Evolutionary conservation across 2,329 filamentous ascomycete species (phyloP).

Genomic region (Teratosphaeria viscida): DNA sequence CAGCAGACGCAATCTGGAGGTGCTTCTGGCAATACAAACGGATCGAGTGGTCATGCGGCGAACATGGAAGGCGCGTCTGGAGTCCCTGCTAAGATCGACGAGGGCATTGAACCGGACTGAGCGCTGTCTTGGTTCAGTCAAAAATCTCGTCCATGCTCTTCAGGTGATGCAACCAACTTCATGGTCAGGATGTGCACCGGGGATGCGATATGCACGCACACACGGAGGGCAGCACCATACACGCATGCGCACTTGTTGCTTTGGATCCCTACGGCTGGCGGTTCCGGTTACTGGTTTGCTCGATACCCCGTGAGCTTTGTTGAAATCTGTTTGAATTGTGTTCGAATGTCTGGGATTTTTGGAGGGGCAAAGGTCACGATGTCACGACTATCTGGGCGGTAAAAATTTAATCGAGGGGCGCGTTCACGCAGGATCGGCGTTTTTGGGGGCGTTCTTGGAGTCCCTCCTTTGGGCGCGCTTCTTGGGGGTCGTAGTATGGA

Average conservation of each 20-base stretch:
- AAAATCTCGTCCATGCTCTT: no score
- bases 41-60: slow-evolving; percentile 17
- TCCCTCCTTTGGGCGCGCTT: not conserved
- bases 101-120: slow-evolving; percentile 25
- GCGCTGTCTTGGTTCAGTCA: not conserved
- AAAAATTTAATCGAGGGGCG: not conserved
- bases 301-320: not conserved
- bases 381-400: not conserved
- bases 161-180: no score
- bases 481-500: not conserved
- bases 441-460: not conserved
- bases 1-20: slow-evolving; percentile 1
- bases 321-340: not conserved
- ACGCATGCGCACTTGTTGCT: not conserved
- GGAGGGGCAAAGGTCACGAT: not conserved
- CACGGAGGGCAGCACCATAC: not conserved
- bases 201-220: not conserved
- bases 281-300: not conserved
- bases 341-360: not conserved
- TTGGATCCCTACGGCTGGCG: not conserved
- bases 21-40: not conserved
- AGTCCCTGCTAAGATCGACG: slow-evolving; percentile 38
- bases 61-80: slow-evolving; percentile 28
- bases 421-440: not conserved
- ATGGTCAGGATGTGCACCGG: not conserved